A percentile compares a stretch with the other conserved stretches of the same genome.
Evolutionary conservation across 1,139 yeast species (phyloP).

Genomic region (Lipomyces yarrowii): DNA sequence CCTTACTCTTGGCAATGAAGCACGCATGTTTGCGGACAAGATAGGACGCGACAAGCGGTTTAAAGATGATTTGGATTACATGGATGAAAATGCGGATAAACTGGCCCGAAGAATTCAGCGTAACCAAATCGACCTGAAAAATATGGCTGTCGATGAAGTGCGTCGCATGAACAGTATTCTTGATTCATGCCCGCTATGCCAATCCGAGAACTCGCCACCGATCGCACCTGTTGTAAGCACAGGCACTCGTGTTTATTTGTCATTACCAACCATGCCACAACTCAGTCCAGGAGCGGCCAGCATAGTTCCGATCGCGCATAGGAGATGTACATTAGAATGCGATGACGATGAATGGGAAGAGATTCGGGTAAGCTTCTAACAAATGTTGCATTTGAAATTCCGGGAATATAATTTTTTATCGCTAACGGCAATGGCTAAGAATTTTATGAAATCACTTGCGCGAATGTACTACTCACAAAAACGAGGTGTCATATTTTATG

Average conservation of each 20-base stretch:
- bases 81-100: slow-evolving; percentile 48
- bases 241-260: slow-evolving; percentile 41
- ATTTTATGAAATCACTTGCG: slow-evolving; percentile 49
- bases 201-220: slow-evolving; percentile 37
- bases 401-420: neutral
- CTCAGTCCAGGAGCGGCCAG: slow-evolving; percentile 43
- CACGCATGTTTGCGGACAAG: slow-evolving; percentile 39
- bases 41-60: slow-evolving; percentile 47
- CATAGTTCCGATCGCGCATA: slow-evolving; percentile 51
- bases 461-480: slow-evolving; percentile 46
- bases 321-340: slow-evolving; percentile 47
- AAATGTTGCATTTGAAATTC: neutral
- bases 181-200: slow-evolving; percentile 48
- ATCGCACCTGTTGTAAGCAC: slow-evolving; percentile 40
- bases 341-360: slow-evolving; percentile 52
- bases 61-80: slow-evolving; percentile 45
- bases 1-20: slow-evolving; percentile 35
- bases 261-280: slow-evolving; percentile 47
- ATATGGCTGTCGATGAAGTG: slow-evolving; percentile 38
- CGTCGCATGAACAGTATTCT: slow-evolving; percentile 40
- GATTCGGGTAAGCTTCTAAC: slow-evolving; percentile 38
- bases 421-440: slow-evolving; percentile 23
- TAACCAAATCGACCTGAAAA: slow-evolving; percentile 39
- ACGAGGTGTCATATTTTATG: slow-evolving; percentile 51
- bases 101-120: slow-evolving; percentile 41